phyloP scores from a whole-genome alignment of 768 basidiomycete species.

The Pulveroboletus sp. region DNA sequence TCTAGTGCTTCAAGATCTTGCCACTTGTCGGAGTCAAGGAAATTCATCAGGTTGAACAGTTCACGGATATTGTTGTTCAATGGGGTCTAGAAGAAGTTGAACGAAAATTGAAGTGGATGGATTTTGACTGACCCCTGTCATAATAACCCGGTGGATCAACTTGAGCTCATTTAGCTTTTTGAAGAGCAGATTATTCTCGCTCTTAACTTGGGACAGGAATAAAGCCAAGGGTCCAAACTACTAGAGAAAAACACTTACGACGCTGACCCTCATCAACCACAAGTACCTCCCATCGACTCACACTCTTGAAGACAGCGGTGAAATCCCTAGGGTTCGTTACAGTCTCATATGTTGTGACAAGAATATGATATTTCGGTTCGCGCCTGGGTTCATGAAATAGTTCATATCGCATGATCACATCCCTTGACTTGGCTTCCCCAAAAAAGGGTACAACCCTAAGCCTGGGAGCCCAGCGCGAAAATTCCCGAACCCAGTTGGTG shows the following conservation, averaged over 20 bases:
- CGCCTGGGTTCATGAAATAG: conserved; percentile 56
- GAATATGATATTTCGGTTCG: conserved; percentile 75
- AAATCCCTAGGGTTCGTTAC: conserved; percentile 68
- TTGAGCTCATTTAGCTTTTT: conserved; percentile 77
- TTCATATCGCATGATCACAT: conserved; percentile 79
- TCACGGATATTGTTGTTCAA: conserved; percentile 97
- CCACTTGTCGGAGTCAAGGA: conserved; percentile 80
- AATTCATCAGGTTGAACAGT: conserved; percentile 95
- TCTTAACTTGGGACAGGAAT: conserved; percentile 61
- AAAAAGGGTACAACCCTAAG: conserved; percentile 80
- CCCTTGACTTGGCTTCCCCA: conserved; percentile 74
- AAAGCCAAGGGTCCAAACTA: background rate
- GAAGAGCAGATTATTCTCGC: conserved; percentile 73
- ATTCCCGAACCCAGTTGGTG: conserved; percentile 93
- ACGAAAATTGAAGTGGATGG: background rate
- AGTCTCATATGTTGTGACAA: conserved; percentile 92
- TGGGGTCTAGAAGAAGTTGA: conserved; percentile 56
- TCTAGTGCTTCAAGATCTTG: conserved; percentile 68
- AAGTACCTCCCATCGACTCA: conserved; percentile 90
- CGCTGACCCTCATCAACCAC: conserved; percentile 93
- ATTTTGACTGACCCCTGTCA: conserved; percentile 66
- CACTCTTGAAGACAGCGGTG: conserved; percentile 64
- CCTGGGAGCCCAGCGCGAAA: conserved; percentile 67
- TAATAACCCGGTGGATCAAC: conserved; percentile 73
- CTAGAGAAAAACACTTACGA: conserved; percentile 44